A percentile compares a stretch with the other conserved stretches of the same genome.
Conservation (phyloP, 768 basidiomycete genomes). For the Lanmaoa rubissima region DNA sequence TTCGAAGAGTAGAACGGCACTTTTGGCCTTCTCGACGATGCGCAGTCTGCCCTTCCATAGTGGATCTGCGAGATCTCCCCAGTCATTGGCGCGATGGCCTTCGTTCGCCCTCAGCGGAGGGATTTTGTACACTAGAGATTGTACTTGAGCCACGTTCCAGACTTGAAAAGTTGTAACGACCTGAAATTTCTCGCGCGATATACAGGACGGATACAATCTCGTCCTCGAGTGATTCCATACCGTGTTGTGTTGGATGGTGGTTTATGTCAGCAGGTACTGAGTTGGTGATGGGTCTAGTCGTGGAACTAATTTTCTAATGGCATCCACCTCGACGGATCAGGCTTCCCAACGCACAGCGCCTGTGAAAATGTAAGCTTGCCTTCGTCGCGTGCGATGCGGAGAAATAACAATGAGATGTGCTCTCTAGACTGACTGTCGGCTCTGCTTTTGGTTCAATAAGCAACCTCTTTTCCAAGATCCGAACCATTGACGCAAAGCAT, state of each 20-base stretch:
- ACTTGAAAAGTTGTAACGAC: slow-evolving; percentile 40
- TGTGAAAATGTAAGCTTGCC: slow-evolving; percentile 34
- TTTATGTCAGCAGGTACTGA: slow-evolving; percentile 25
- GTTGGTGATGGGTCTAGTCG: too few species aligned
- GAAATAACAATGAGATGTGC: not conserved
- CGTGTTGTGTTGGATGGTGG: not conserved
- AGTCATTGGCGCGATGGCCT: slow-evolving; percentile 89
- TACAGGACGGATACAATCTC: slow-evolving; percentile 90
- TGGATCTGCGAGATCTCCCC: slow-evolving; percentile 81
- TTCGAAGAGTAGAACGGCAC: slow-evolving; percentile 75
- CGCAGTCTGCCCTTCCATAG: slow-evolving; percentile 92
- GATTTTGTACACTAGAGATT: slow-evolving; percentile 77
- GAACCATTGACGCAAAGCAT: slow-evolving; percentile 83
- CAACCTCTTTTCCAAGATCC: slow-evolving; percentile 78
- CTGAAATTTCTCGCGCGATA: slow-evolving; percentile 88
- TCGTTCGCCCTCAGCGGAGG: slow-evolving; percentile 84
- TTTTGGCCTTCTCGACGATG: slow-evolving; percentile 72
- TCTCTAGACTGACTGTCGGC: slow-evolving; percentile 68
- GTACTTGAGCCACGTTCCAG: slow-evolving; percentile 20
- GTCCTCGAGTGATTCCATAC: slow-evolving; percentile 61
- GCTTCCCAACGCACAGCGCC: slow-evolving; percentile 4
- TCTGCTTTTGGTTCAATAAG: slow-evolving; percentile 72
- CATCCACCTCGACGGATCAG: slow-evolving; percentile 16
- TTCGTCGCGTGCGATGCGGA: not conserved
- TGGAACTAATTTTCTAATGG: slow-evolving; percentile 15